Evolutionary conservation across 768 basidiomycete species (phyloP), one percentile per base, ranked within the genome.

Genomic region (Panaeolus cyanescens): DNA sequence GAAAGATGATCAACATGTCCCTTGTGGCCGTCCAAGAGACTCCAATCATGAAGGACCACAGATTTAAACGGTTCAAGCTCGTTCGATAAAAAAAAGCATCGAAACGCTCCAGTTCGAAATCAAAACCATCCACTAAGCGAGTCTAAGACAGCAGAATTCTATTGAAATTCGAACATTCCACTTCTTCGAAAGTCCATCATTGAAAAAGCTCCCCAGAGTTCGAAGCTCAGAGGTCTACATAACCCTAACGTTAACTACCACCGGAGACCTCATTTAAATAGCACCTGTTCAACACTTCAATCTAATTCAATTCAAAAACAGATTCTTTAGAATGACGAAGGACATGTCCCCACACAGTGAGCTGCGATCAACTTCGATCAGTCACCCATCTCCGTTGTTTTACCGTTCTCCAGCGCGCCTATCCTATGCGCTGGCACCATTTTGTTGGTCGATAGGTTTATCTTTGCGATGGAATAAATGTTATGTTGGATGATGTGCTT

Each of bases 381-480:
- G 30, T 50, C 45, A 50, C 45, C n/a, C 39, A 50, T 50, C 45
- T 50, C 45, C 45, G 45, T 28, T 28, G 25, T 50, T 50, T 50
- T 50, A 28, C 45, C 45, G 45, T 50, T 42, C 10, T 22, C 45
- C 45, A 50, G 45, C 45, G 45, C 45, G 45, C 45, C 30, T 50
- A 50, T 50, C 45, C 25, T 50, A 25, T 50, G 45, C 25, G 22
- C 45, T 50, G 45, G 45, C 45, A 50, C 1, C 15, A 12, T 50
- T 22, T 15, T 13, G 45, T 50, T 50, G 45, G 45, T 28, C n/a
- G 45, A 50, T 50, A 20, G n/a, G 3, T 28, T 28, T 9, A 13
- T 15, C 1, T 50, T 50, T 28, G 22, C 25, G 45, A 13, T 30
- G 22, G 22, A 28, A n/a, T 28, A 28, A 12, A 13, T 28, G 30